Evolutionary conservation across 225 moss, liverwort and hornwort species (phyloP).

Genomic region (Bryum argenteum): DNA sequence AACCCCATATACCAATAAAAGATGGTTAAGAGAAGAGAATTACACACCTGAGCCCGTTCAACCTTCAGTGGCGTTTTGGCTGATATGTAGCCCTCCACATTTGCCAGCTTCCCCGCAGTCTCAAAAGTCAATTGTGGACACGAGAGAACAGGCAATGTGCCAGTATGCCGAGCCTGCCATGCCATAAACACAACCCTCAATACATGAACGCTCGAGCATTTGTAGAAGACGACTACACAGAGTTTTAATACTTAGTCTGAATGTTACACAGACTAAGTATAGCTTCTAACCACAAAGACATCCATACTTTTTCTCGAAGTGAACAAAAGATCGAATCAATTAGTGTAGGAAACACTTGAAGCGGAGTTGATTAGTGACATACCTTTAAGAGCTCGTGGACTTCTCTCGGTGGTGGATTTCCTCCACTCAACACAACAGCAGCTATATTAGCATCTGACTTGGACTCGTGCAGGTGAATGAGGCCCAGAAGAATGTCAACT

Average conservation of each 20-base stretch:
- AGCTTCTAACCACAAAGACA: too few species aligned
- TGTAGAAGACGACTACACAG: too few species aligned
- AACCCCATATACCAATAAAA: not conserved
- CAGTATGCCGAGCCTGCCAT: slow-evolving; percentile 62
- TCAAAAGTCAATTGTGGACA: slow-evolving; percentile 82
- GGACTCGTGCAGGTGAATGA: slow-evolving; percentile 74
- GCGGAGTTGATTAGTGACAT: not conserved
- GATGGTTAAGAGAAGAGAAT: not conserved
- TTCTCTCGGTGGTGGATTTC: slow-evolving; percentile 60
- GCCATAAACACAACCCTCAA: not conserved
- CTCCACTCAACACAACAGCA: slow-evolving; percentile 80
- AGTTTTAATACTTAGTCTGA: too few species aligned
- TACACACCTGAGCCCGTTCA: slow-evolving; percentile 84
- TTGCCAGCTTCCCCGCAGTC: slow-evolving; percentile 71
- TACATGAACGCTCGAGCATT: not conserved
- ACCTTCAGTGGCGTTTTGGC: slow-evolving; percentile 70
- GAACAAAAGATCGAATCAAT: not conserved
- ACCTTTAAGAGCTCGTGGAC: slow-evolving; percentile 79
- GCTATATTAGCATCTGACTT: slow-evolving; percentile 73
- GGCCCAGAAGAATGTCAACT: slow-evolving; percentile 81
- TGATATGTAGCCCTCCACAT: slow-evolving; percentile 75
- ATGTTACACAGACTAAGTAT: too few species aligned
- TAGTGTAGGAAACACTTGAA: not conserved
- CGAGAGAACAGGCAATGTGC: slow-evolving; percentile 71
- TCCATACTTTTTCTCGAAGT: too few species aligned